These are phyloP conservation scores for Melanogaster broomeanus DNA, from an alignment of 768 basidiomycete species.

Conservation along the genomic window DNA sequence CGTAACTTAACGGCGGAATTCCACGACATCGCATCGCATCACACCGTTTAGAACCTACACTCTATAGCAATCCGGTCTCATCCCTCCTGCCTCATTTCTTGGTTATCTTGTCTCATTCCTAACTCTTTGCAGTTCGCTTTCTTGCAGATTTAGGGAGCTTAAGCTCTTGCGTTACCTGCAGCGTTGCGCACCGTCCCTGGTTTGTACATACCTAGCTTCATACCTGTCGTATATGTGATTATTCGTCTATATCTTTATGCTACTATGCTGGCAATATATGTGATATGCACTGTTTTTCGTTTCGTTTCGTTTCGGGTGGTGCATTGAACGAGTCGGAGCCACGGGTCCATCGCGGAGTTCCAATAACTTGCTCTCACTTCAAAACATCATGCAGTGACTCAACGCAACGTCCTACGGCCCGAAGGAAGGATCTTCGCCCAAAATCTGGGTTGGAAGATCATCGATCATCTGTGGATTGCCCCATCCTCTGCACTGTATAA, in stretches of 20 bases:
- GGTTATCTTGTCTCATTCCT: neutral
- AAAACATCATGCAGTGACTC: too few species aligned
- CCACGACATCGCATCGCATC: constrained; percentile 17
- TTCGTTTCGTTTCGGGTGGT: too few species aligned
- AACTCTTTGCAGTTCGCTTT: neutral
- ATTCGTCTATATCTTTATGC: neutral
- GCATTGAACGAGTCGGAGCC: too few species aligned
- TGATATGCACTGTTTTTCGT: neutral
- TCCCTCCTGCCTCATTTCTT: neutral
- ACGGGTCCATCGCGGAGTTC: neutral
- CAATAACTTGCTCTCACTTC: too few species aligned
- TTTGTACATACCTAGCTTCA: neutral
- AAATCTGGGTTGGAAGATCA: too few species aligned
- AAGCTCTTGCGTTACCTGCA: too few species aligned
- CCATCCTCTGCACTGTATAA: too few species aligned
- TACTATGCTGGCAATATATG: neutral
- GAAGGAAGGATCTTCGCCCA: too few species aligned
- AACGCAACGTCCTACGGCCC: too few species aligned
- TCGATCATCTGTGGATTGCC: too few species aligned
- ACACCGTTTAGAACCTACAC: neutral
- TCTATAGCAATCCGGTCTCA: constrained; percentile 2
- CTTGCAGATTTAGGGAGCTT: too few species aligned
- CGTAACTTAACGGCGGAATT: constrained; percentile 7
- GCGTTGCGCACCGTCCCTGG: neutral
- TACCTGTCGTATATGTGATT: neutral